Conservation (phyloP, 192 early-diverging fungal species). For the Mortierella claussenii region DNA sequence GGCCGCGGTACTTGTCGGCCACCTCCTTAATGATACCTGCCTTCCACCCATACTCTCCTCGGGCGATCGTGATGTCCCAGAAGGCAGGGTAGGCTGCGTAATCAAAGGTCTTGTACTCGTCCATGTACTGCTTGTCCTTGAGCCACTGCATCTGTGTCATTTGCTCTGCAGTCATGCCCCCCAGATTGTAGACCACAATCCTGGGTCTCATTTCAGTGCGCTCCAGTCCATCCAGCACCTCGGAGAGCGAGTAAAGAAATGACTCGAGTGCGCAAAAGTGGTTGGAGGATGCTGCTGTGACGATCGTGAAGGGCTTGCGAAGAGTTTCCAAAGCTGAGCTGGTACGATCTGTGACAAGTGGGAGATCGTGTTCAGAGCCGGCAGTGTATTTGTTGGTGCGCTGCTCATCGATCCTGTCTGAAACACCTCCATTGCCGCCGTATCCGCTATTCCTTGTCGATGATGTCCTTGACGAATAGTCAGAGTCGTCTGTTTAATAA, state of each 20-base stretch:
- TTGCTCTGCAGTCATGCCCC: conserved; percentile 58
- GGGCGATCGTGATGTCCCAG: conserved; percentile 60
- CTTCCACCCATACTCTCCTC: conserved; percentile 69
- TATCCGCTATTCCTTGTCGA: not conserved
- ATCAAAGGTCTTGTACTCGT: conserved; percentile 58
- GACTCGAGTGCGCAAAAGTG: conserved; percentile 64
- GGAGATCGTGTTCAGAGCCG: conserved; percentile 24
- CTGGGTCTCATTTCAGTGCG: conserved; percentile 49
- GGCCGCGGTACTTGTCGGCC: conserved; percentile 51
- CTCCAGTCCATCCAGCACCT: conserved; percentile 44
- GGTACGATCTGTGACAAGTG: conserved; percentile 29
- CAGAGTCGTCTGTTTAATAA: conserved; percentile 1
- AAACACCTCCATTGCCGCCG: not conserved
- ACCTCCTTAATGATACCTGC: conserved; percentile 64
- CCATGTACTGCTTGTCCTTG: conserved; percentile 51
- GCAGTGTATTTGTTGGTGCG: conserved; percentile 11
- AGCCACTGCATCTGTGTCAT: conserved; percentile 55
- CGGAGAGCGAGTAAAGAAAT: conserved; percentile 58
- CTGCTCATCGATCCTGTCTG: conserved; percentile 25
- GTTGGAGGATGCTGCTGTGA: conserved; percentile 64
- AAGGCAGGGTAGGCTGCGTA: conserved; percentile 59
- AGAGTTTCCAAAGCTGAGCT: conserved; percentile 37
- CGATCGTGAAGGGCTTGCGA: conserved; percentile 52
- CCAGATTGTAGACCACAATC: conserved; percentile 63
- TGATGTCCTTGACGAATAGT: not conserved